Conservation (phyloP, 2,329 filamentous ascomycete species). For the Nemania bipapillata region DNA sequence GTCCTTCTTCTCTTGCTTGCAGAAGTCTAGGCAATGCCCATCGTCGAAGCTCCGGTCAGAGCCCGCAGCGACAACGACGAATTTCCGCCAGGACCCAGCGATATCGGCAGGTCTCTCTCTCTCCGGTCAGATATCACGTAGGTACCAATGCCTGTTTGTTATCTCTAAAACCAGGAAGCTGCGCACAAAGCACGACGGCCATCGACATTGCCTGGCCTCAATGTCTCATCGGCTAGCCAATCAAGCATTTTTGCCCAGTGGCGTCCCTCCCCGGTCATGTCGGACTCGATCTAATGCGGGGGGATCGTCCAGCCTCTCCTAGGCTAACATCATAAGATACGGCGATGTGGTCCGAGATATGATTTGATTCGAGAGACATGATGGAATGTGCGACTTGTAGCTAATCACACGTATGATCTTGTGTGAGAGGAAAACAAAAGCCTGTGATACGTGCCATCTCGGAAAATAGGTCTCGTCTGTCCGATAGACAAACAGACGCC, state of each 20-base stretch:
- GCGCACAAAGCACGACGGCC: background rate
- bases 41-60: background rate
- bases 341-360: background rate
- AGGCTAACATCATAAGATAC: too few species aligned
- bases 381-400: background rate
- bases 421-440: too few species aligned
- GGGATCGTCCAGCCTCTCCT: too few species aligned
- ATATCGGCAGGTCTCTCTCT: background rate
- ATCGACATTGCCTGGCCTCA: slow-evolving; percentile 12
- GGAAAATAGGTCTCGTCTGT: background rate
- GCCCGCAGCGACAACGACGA: background rate
- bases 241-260: background rate
- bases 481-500: slow-evolving; percentile 12
- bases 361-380: background rate
- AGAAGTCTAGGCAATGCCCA: background rate
- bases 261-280: background rate
- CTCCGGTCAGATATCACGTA: too few species aligned
- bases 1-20: background rate
- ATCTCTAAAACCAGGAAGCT: background rate
- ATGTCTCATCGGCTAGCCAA: slow-evolving; percentile 6
- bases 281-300: too few species aligned
- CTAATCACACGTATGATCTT: too few species aligned
- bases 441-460: background rate
- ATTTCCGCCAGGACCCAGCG: background rate
- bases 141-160: too few species aligned